Conservation (phyloP, 768 basidiomycete species). For the Crepidotus variabilis region DNA sequence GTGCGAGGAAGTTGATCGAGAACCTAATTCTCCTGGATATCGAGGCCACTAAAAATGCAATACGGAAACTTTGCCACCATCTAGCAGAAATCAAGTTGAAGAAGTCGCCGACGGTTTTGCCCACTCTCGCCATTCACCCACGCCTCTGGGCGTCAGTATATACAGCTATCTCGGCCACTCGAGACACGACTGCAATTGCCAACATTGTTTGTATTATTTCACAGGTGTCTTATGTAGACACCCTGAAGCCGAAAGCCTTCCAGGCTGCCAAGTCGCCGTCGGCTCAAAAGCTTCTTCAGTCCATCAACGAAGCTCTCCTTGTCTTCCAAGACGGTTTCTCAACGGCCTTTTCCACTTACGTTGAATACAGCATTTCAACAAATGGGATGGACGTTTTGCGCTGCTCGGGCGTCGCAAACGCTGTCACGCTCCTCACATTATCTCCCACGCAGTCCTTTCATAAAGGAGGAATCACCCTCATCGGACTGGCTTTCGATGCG, state of each 20-base stretch:
- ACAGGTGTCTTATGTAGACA: conserved; percentile 63
- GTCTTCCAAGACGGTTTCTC: conserved; percentile 61
- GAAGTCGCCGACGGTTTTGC: conserved; percentile 19
- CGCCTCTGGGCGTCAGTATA: conserved; percentile 72
- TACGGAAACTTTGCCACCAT: conserved; percentile 26
- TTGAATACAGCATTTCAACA: conserved; percentile 55
- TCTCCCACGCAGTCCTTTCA: conserved; percentile 80
- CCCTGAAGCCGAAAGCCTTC: conserved; percentile 52
- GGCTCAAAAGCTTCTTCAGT: conserved; percentile 35
- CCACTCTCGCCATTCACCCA: conserved; percentile 40
- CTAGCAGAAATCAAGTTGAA: conserved; percentile 20
- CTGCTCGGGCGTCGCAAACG: conserved; percentile 51
- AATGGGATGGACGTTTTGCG: conserved; percentile 52
- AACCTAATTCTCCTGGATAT: conserved; percentile 29
- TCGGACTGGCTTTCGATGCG: conserved; percentile 85
- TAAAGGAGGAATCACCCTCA: conserved; percentile 70
- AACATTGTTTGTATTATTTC: conserved; percentile 57
- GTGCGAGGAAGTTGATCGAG: conserved; percentile 32
- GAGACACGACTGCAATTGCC: conserved; percentile 56
- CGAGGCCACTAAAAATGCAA: conserved; percentile 23
- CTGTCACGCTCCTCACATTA: conserved; percentile 66
- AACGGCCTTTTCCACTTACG: conserved; percentile 57
- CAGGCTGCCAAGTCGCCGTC: conserved; percentile 25
- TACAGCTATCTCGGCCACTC: conserved; percentile 43
- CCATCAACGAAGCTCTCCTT: conserved; percentile 59